phyloP scores from a whole-genome alignment of 345 rosid genomes.

The Aquilaria malaccensis region DNA sequence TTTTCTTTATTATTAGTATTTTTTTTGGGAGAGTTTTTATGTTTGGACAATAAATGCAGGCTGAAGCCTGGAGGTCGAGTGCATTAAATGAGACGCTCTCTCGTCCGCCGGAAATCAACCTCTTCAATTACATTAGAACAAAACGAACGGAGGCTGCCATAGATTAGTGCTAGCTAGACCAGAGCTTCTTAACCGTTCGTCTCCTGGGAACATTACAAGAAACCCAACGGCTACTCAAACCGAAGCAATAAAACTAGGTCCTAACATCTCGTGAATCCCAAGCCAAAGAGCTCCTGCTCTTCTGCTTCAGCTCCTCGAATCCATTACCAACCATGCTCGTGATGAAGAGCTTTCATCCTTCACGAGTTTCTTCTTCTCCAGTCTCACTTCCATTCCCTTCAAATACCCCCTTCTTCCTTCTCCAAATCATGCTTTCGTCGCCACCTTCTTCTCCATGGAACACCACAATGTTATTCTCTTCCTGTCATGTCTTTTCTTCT shows the following conservation, averaged over 20 bases:
- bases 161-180: no score
- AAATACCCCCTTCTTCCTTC: slow-evolving; percentile 40
- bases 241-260: slow-evolving; percentile 33
- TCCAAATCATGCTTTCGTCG: slow-evolving; percentile 31
- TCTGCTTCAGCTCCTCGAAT: slow-evolving; percentile 18
- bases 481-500: slow-evolving; percentile 21
- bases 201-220: no score
- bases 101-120: no score
- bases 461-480: slow-evolving; percentile 17
- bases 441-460: slow-evolving; percentile 30
- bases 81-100: no score
- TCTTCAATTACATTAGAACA: no score
- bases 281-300: slow-evolving; percentile 14
- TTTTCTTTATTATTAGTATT: no score
- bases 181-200: no score
- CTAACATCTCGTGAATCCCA: slow-evolving; percentile 60
- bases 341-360: slow-evolving; percentile 83
- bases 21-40: no score
- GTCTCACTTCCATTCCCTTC: slow-evolving; percentile 42
- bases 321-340: slow-evolving; percentile 74
- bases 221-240: slow-evolving; percentile 11
- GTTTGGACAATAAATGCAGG: no score
- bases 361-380: slow-evolving; percentile 85
- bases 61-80: no score
- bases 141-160: no score